phyloP scores from a whole-genome alignment of 129 eudicot genomes.

The Mikania micrantha region DNA sequence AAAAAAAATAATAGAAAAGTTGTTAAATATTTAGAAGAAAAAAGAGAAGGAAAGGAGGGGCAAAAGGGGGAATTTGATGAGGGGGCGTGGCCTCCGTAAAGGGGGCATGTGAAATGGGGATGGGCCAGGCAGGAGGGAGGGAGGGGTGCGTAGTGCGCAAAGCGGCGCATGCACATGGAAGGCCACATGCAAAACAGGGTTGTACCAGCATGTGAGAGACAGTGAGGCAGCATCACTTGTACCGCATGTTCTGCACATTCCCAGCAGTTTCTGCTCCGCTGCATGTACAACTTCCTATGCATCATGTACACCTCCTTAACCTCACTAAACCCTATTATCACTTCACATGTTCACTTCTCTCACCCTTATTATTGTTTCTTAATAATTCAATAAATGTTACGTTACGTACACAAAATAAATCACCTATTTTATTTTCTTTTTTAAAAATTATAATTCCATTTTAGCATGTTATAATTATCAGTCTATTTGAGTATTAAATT shows the following conservation, averaged over 20 bases:
- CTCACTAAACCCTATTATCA: too few species aligned
- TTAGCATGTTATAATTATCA: too few species aligned
- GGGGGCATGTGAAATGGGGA: conserved; percentile 71
- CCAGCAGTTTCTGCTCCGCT: conserved; percentile 50
- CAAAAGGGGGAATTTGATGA: neutral
- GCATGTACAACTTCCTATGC: conserved; percentile 12
- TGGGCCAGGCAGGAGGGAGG: conserved; percentile 35
- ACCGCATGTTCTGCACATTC: conserved; percentile 84
- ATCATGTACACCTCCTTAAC: conserved; percentile 3
- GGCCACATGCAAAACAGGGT: conserved; percentile 29
- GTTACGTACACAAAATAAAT: too few species aligned
- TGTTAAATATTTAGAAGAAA: neutral
- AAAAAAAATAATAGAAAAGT: too few species aligned
- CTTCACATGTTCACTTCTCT: too few species aligned
- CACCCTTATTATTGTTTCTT: too few species aligned
- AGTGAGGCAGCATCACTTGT: conserved; percentile 61
- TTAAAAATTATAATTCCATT: too few species aligned
- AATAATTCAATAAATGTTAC: too few species aligned
- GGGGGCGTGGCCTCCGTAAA: conserved; percentile 34
- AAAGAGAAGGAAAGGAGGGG: neutral
- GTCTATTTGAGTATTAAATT: too few species aligned
- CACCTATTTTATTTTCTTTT: too few species aligned
- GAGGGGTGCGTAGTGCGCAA: conserved; percentile 51
- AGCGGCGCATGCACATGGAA: conserved; percentile 51
- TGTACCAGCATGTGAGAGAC: conserved; percentile 60